phyloP scores from a whole-genome alignment of 2,329 filamentous ascomycete genomes.

The Gaeumannomyces sp. region DNA sequence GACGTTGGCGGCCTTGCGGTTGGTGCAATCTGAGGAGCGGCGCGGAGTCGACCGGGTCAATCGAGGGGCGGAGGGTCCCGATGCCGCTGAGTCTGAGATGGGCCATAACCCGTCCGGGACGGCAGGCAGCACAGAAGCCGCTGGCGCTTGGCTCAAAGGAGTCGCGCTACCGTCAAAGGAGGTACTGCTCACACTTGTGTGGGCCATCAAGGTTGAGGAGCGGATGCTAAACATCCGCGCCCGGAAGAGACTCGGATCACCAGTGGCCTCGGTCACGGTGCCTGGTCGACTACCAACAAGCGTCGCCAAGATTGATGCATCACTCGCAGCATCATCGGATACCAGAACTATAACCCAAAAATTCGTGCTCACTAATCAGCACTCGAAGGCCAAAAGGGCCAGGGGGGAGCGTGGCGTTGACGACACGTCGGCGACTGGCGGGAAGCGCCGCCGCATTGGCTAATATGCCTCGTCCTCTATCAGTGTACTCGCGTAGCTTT shows the following conservation, averaged over 20 bases:
- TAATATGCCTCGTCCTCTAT: neutral
- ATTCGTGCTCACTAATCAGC: slow-evolving; percentile 18
- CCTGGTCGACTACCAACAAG: slow-evolving; percentile 8
- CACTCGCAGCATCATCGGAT: slow-evolving; percentile 10
- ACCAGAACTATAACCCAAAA: slow-evolving; percentile 9
- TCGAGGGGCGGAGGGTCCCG: slow-evolving; percentile 1
- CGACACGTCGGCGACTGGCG: neutral
- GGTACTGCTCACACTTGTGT: slow-evolving; percentile 41
- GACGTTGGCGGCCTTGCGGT: slow-evolving; percentile 69
- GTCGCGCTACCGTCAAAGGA: slow-evolving; percentile 38
- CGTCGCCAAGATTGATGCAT: slow-evolving; percentile 16
- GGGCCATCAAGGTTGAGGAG: slow-evolving; percentile 38
- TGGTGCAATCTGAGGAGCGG: slow-evolving; percentile 51
- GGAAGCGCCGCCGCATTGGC: neutral
- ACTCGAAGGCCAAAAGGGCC: slow-evolving; percentile 12
- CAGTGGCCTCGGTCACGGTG: neutral
- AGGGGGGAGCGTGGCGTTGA: slow-evolving; percentile 1
- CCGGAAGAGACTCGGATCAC: neutral
- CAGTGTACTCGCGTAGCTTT: neutral
- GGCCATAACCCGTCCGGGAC: neutral
- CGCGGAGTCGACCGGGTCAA: slow-evolving; percentile 35
- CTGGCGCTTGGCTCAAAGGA: neutral
- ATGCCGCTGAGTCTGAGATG: neutral
- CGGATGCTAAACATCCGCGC: slow-evolving; percentile 24
- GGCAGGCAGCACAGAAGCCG: neutral